These are phyloP conservation scores for Calonectria montana DNA, from an alignment of 2,329 filamentous ascomycete species.

Conservation along the genomic window DNA sequence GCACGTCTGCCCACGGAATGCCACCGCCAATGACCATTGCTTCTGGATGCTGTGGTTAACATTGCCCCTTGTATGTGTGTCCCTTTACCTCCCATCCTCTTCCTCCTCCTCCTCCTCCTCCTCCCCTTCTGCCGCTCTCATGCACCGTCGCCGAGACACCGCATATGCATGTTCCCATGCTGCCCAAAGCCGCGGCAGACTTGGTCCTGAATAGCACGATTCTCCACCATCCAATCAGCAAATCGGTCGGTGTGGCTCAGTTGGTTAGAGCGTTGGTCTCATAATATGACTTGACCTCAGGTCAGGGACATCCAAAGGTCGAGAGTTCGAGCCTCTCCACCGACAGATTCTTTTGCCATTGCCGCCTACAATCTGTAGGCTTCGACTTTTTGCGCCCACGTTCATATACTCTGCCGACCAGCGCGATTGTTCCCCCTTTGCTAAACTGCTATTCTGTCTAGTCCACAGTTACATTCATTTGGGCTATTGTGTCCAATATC, in stretches of 20 bases:
- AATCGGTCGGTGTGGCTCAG: conserved; percentile 27
- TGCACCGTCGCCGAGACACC: neutral
- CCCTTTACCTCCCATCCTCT: neutral
- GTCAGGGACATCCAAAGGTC: conserved; percentile 28
- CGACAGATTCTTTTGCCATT: conserved; percentile 18
- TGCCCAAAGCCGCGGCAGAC: neutral
- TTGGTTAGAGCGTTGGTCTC: conserved; percentile 29
- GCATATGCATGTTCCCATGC: neutral
- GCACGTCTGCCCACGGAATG: conserved; percentile 32
- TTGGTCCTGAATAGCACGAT: conserved; percentile 5
- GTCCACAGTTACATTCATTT: conserved; percentile 32
- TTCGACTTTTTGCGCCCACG: neutral
- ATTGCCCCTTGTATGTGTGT: conserved; percentile 35
- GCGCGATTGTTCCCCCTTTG: neutral
- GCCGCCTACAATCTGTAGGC: neutral
- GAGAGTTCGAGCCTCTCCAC: conserved; percentile 29
- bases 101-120: neutral
- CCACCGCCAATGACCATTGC: conserved; percentile 27
- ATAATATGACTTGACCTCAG: conserved; percentile 24
- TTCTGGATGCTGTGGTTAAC: conserved; percentile 40
- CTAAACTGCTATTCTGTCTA: neutral
- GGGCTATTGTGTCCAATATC: conserved; percentile 37
- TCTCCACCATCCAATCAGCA: neutral
- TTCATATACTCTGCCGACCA: no score
- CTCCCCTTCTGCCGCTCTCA: neutral